phyloP scores from a whole-genome alignment of 805 yeast genomes.

The Nakazawaea sp. region DNA sequence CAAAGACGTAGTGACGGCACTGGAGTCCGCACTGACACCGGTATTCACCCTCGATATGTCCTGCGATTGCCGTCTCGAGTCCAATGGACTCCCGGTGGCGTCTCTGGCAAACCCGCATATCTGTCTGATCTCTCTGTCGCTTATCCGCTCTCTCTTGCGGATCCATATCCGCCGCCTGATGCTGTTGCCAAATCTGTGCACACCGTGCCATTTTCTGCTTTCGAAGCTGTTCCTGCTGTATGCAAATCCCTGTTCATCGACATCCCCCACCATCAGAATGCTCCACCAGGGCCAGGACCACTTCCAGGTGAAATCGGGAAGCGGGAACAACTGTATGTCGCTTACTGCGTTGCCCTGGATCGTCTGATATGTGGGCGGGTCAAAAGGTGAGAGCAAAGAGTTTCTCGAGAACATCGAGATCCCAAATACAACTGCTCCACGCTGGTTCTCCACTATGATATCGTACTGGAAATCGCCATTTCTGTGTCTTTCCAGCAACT shows the following conservation, averaged over 20 bases:
- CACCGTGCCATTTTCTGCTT: conserved; percentile 43
- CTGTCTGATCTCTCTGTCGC: too few relatives aligned
- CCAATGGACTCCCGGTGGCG: too few relatives aligned
- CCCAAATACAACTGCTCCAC: conserved; percentile 47
- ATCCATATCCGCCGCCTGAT: conserved; percentile 47
- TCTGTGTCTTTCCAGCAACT: neutral
- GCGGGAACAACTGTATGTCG: conserved; percentile 27
- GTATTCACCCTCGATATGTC: too few relatives aligned
- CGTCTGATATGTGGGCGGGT: conserved; percentile 43
- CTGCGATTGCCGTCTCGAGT: too few relatives aligned
- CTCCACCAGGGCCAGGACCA: conserved; percentile 56
- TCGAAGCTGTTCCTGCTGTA: conserved; percentile 36
- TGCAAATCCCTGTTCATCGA: conserved; percentile 54
- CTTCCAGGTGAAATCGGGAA: conserved; percentile 44
- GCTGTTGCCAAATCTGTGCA: conserved; percentile 40
- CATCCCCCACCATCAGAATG: conserved; percentile 45
- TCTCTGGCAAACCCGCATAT: too few relatives aligned
- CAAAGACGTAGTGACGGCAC: too few relatives aligned
- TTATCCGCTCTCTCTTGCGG: conserved; percentile 26
- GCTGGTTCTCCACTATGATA: conserved; percentile 44
- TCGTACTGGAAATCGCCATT: conserved; percentile 22
- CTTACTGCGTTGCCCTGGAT: conserved; percentile 31
- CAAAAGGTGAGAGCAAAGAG: conserved; percentile 39
- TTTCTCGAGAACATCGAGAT: conserved; percentile 40
- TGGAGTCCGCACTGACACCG: too few relatives aligned